Percentiles rank a stretch among this genome's conserved stretches.
Evolutionary conservation across 441 rosid genomes (phyloP).

Genomic region (Croton setiger): DNA sequence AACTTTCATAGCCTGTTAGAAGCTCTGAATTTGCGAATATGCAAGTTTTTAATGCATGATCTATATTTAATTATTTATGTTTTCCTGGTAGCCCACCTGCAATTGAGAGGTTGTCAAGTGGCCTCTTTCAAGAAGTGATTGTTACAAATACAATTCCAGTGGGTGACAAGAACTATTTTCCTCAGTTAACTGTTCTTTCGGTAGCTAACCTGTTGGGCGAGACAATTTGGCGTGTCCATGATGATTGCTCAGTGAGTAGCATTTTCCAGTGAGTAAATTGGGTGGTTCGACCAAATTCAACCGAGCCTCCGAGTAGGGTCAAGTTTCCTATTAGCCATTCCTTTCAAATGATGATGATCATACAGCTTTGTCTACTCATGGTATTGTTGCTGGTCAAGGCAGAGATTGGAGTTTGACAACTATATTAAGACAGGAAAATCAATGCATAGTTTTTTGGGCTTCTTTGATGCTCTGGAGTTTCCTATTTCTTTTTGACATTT

Average conservation of each 20-base stretch:
- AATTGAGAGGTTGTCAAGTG: conserved; percentile 75
- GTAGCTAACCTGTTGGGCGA: conserved; percentile 88
- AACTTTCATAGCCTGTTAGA: not conserved
- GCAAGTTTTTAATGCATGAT: not conserved
- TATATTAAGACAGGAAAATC: conserved; percentile 1
- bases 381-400: not conserved
- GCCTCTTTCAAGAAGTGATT: conserved; percentile 85
- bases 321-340: not conserved
- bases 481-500: not conserved
- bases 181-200: conserved; percentile 75
- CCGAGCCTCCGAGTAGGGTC: not conserved
- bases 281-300: not conserved
- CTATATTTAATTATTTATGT: not conserved
- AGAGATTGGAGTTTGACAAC: not conserved
- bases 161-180: conserved; percentile 53
- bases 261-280: conserved; percentile 13
- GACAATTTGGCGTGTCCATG: conserved; percentile 91
- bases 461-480: not conserved
- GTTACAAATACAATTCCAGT: conserved; percentile 84
- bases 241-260: conserved; percentile 66
- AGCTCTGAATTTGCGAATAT: not conserved
- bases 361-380: not conserved
- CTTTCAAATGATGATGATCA: not conserved
- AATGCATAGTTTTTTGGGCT: not conserved
- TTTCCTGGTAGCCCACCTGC: conserved; percentile 63